These are phyloP conservation scores for Passalora sequoiae DNA, from an alignment of 2,329 filamentous ascomycete species.

Conservation along the genomic window DNA sequence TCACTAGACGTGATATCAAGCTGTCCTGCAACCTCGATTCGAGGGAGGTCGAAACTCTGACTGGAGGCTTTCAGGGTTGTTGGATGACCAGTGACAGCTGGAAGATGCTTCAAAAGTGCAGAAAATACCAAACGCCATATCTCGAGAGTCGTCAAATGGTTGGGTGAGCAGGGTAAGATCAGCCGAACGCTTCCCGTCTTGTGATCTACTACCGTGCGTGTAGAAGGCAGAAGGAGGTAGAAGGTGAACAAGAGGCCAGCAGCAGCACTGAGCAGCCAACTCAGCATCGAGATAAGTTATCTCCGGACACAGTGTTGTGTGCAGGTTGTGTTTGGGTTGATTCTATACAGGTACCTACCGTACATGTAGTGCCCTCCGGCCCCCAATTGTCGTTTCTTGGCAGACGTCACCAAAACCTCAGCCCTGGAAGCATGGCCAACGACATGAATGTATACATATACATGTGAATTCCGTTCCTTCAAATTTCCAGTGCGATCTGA, in stretches of 20 bases:
- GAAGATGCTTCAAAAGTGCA: not conserved
- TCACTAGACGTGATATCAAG: not conserved
- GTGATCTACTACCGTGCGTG: not conserved
- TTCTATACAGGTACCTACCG: too few species aligned
- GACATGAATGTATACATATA: too few species aligned
- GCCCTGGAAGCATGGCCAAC: too few species aligned
- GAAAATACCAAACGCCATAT: not conserved
- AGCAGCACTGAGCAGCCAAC: not conserved
- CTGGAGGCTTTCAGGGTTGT: not conserved
- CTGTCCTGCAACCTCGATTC: not conserved
- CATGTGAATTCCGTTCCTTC: too few species aligned
- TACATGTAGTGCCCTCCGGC: too few species aligned
- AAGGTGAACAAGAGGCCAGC: not conserved
- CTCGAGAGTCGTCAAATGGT: not conserved
- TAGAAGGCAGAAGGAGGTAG: not conserved
- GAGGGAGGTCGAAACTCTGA: not conserved
- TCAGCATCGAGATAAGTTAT: not conserved
- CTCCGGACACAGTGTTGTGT: too few species aligned
- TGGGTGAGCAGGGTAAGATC: not conserved
- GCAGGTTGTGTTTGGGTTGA: too few species aligned
- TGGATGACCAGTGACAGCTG: not conserved
- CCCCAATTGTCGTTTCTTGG: too few species aligned
- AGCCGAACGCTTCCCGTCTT: not conserved
- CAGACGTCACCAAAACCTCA: too few species aligned
- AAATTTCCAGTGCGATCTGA: too few species aligned